These are phyloP conservation scores for Suaeda aralocaspica DNA, from an alignment of 148 eudicot genomes.

Conservation along the genomic window DNA sequence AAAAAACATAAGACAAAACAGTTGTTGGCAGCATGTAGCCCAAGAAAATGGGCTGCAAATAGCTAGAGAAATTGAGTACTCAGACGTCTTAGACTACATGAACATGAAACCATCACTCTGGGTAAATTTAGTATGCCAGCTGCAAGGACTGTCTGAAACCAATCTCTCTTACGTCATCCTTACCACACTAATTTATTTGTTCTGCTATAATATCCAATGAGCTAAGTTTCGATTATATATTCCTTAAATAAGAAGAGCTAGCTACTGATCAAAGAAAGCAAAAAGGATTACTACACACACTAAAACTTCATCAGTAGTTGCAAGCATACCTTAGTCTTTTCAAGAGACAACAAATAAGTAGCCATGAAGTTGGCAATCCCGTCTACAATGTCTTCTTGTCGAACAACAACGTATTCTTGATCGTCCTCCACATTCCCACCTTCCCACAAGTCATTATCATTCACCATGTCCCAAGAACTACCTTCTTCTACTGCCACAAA, in stretches of 20 bases:
- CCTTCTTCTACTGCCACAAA: constrained; percentile 65
- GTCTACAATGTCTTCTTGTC: constrained; percentile 91
- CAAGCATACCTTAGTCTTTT: constrained; percentile 74
- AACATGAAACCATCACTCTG: too few relatives aligned
- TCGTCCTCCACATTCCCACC: constrained; percentile 45
- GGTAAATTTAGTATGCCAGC: too few relatives aligned
- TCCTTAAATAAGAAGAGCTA: neutral
- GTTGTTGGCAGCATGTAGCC: neutral
- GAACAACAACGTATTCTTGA: constrained; percentile 76
- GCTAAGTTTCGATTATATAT: neutral
- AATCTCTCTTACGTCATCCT: neutral
- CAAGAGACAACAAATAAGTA: constrained; percentile 72
- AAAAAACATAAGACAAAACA: too few relatives aligned
- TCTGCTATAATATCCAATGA: neutral
- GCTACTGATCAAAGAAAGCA: constrained; percentile 1
- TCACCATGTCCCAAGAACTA: constrained; percentile 89
- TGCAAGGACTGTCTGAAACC: too few relatives aligned
- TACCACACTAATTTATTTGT: neutral
- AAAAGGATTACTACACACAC: neutral
- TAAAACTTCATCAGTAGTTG: neutral
- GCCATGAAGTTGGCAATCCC: constrained; percentile 96
- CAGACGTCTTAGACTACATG: neutral
- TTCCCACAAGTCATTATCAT: constrained; percentile 86
- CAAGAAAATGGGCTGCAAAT: neutral
- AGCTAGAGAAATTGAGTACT: neutral